Evolutionary conservation across 495 filamentous ascomycete genomes (phyloP).

Genomic region (Tuber indicum): DNA sequence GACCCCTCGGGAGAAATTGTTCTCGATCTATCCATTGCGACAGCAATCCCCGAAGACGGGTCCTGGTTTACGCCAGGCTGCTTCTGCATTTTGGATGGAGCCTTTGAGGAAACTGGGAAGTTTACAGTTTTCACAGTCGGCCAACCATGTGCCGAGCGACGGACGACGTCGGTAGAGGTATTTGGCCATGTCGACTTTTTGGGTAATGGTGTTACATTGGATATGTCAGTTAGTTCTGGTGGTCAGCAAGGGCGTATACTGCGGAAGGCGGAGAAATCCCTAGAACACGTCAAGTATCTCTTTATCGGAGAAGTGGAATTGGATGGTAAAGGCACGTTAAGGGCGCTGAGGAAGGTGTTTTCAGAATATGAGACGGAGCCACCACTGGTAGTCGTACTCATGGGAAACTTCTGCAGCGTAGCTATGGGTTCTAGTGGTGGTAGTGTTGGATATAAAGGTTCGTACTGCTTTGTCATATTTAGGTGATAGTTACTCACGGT

Average conservation of each 20-base stretch:
- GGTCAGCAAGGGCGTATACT: conserved; percentile 81
- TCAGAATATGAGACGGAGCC: conserved; percentile 61
- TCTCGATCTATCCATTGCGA: conserved; percentile 73
- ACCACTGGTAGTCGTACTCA: conserved; percentile 70
- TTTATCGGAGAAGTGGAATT: conserved; percentile 78
- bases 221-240: conserved; percentile 51
- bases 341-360: conserved; percentile 71
- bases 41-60: conserved; percentile 72
- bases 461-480: background rate
- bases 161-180: conserved; percentile 69
- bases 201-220: conserved; percentile 47
- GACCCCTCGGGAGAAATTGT: conserved; percentile 82
- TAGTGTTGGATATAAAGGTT: conserved; percentile 45
- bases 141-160: conserved; percentile 81
- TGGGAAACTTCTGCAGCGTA: conserved; percentile 75
- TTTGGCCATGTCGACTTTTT: conserved; percentile 98
- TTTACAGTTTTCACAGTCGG: conserved; percentile 86
- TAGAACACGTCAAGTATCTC: conserved; percentile 52
- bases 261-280: conserved; percentile 60
- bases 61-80: conserved; percentile 90
- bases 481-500: conserved; percentile 44
- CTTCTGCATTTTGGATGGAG: conserved; percentile 87
- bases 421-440: conserved; percentile 65
- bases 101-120: conserved; percentile 87
- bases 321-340: conserved; percentile 67